Conservation (phyloP, 2,329 filamentous ascomycete genomes). For the Aquanectria penicillioides region DNA sequence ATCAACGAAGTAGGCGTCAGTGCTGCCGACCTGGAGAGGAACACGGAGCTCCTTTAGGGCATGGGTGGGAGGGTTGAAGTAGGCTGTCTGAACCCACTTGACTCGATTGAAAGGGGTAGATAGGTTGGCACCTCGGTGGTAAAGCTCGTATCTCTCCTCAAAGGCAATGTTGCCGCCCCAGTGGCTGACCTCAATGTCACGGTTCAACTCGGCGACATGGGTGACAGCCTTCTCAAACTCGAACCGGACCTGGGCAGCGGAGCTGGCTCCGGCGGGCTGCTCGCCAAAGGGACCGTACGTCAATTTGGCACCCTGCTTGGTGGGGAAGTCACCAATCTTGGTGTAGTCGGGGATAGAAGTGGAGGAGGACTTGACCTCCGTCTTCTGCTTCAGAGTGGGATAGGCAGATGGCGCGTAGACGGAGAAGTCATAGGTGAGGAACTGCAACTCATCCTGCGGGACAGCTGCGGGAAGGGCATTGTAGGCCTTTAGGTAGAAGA, state of each 20-base stretch:
- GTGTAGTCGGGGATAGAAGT: constrained; percentile 87
- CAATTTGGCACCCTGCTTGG: constrained; percentile 85
- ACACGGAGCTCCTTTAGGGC: constrained; percentile 86
- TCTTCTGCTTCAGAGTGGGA: constrained; percentile 91
- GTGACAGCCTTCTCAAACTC: constrained; percentile 94
- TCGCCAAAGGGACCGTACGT: constrained; percentile 92
- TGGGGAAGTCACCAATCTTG: constrained; percentile 75
- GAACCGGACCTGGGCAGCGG: constrained; percentile 84
- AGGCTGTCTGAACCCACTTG: constrained; percentile 77
- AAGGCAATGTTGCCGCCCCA: constrained; percentile 98
- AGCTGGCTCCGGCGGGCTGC: constrained; percentile 78
- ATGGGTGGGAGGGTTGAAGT: constrained; percentile 79
- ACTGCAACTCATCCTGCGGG: constrained; percentile 87
- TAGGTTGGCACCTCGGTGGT: constrained; percentile 85
- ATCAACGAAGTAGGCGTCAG: constrained; percentile 93
- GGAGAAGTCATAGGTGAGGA: constrained; percentile 85
- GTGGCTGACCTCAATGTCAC: constrained; percentile 94
- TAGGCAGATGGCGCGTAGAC: constrained; percentile 88
- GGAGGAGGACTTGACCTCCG: constrained; percentile 89
- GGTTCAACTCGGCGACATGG: constrained; percentile 81
- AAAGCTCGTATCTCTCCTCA: constrained; percentile 91
- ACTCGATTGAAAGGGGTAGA: constrained; percentile 78
- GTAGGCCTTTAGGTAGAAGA: constrained; percentile 82
- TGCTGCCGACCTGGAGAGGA: constrained; percentile 80
- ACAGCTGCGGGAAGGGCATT: constrained; percentile 83